These are phyloP conservation scores for Pyronema omphalodes DNA, from an alignment of 495 filamentous ascomycete genomes.

Conservation along the genomic window DNA sequence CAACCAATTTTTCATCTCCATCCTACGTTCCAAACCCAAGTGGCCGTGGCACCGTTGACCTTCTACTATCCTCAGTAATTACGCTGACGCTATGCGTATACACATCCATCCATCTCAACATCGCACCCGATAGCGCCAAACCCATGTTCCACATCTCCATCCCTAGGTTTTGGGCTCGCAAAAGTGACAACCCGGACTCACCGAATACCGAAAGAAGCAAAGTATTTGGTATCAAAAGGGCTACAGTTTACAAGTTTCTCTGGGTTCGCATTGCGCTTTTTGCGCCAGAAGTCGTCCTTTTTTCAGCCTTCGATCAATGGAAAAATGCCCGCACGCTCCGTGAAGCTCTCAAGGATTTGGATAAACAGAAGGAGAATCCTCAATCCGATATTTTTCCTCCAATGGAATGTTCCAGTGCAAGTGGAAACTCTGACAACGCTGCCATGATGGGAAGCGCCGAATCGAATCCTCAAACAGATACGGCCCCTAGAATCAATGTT, in stretches of 20 bases:
- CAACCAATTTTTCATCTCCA: background rate
- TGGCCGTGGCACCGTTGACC: background rate
- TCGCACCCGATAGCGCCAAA: background rate
- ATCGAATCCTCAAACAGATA: background rate
- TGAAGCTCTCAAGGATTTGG: background rate
- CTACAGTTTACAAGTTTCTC: background rate
- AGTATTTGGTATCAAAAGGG: background rate
- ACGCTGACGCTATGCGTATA: background rate
- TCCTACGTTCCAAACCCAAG: background rate
- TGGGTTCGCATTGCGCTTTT: background rate
- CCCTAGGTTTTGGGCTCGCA: too few species aligned
- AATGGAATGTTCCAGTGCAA: too few species aligned
- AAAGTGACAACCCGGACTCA: too few species aligned
- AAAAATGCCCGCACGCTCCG: background rate
- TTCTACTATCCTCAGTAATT: background rate
- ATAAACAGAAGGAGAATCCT: background rate
- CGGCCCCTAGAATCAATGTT: too few species aligned
- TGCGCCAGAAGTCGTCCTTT: conserved; percentile 2
- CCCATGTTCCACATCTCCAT: too few species aligned
- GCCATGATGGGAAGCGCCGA: background rate
- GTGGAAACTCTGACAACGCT: too few species aligned
- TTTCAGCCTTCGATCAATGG: background rate
- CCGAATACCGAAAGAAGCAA: background rate
- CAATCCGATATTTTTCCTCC: background rate
- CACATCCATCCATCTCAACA: background rate